Conservation (phyloP, 2,329 filamentous ascomycete species). For the Hymenoscyphus albidus region DNA sequence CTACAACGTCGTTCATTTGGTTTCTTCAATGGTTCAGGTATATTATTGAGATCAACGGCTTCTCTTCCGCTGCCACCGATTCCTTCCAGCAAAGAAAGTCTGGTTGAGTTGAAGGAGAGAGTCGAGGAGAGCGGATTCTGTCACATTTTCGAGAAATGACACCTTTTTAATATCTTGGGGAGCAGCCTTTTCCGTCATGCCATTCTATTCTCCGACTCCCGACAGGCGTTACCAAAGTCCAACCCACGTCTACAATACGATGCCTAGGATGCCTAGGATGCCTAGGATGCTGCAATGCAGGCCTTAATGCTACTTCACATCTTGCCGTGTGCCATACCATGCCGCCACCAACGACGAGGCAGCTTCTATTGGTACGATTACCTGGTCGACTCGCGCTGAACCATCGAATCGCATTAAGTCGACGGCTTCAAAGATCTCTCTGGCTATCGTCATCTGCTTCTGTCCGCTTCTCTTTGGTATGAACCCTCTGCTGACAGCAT, state of each 20-base stretch:
- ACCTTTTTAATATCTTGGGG: not conserved
- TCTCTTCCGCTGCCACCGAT: not conserved
- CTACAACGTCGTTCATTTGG: no score
- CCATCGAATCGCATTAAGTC: not conserved
- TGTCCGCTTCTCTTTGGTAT: not conserved
- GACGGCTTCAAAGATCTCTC: not conserved
- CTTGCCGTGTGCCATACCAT: not conserved
- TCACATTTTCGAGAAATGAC: not conserved
- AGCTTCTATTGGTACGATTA: not conserved
- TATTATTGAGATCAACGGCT: not conserved
- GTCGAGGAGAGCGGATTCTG: not conserved
- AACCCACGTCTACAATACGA: not conserved
- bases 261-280: no score
- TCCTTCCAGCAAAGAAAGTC: not conserved
- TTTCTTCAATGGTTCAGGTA: not conserved
- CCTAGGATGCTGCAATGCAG: not conserved
- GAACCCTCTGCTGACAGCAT: slow-evolving; percentile 1
- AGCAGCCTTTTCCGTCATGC: not conserved
- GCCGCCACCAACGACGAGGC: not conserved
- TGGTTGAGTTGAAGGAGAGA: not conserved
- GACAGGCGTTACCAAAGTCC: slow-evolving; percentile 1
- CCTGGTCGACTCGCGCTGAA: not conserved
- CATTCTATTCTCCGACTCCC: not conserved
- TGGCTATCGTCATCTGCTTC: slow-evolving; percentile 2
- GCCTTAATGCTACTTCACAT: not conserved